phyloP scores from a whole-genome alignment of 1,284 basidiomycete species.

The Rhodotorula sp. region DNA sequence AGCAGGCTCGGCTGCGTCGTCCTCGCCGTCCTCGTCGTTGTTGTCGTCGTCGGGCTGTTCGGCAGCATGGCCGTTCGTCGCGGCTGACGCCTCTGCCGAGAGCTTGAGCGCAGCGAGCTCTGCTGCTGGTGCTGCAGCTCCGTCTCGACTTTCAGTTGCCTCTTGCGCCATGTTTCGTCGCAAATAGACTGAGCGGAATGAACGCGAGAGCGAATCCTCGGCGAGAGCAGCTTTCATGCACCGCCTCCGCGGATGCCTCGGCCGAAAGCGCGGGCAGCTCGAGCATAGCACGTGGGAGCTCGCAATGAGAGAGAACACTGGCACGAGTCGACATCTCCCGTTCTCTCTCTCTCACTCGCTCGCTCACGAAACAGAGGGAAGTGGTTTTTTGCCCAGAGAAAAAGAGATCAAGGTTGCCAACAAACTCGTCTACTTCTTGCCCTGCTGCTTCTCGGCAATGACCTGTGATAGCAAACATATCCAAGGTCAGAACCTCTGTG shows the following conservation, averaged over 20 bases:
- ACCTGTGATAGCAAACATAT: conserved; percentile 20
- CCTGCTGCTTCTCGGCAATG: conserved; percentile 38
- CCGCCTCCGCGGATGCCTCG: too few species aligned
- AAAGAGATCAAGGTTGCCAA: background rate
- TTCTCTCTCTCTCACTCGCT: too few species aligned
- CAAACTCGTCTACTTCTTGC: conserved; percentile 34
- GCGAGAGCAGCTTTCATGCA: background rate
- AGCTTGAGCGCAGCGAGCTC: conserved; percentile 7
- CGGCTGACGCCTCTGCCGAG: background rate
- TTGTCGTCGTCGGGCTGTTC: conserved; percentile 17
- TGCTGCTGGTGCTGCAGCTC: background rate
- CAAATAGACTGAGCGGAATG: background rate
- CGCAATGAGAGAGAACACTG: too few species aligned
- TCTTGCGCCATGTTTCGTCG: background rate
- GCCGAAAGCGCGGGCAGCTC: too few species aligned
- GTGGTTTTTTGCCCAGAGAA: background rate
- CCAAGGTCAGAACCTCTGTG: background rate
- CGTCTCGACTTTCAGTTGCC: background rate
- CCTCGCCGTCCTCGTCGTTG: conserved; percentile 8
- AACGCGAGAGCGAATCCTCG: background rate
- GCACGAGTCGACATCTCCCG: too few species aligned
- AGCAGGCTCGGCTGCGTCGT: background rate
- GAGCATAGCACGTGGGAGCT: too few species aligned
- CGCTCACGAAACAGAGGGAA: background rate
- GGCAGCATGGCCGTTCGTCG: conserved; percentile 8